Conservation (phyloP, 2,329 filamentous ascomycete species). For the Paecilomyces dactylethromorphus region DNA sequence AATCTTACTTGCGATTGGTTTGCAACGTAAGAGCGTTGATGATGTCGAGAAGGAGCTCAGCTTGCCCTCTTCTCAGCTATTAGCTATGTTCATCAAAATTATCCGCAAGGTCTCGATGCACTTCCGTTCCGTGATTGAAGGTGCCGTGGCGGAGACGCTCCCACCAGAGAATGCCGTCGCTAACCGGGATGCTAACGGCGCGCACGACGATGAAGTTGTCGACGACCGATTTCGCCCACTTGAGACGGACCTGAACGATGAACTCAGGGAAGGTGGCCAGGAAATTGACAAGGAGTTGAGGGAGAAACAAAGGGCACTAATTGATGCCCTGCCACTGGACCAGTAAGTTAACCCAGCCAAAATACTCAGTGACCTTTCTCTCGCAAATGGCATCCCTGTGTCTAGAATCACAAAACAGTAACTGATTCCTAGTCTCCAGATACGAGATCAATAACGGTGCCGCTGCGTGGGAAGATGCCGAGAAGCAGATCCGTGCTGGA, state of each 20-base stretch:
- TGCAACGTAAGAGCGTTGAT: constrained; percentile 85
- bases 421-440: constrained; percentile 34
- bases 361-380: background rate
- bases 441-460: constrained; percentile 43
- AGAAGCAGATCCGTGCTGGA: constrained; percentile 66
- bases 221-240: constrained; percentile 64
- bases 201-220: constrained; percentile 63
- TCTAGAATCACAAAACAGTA: constrained; percentile 8
- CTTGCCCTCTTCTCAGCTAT: constrained; percentile 67
- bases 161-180: constrained; percentile 45
- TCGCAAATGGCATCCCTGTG: background rate
- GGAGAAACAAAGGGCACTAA: constrained; percentile 78
- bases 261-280: constrained; percentile 76
- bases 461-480: constrained; percentile 53
- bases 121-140: constrained; percentile 68
- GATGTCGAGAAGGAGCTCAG: constrained; percentile 71
- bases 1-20: constrained; percentile 80
- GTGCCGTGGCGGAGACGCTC: constrained; percentile 62
- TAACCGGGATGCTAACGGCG: constrained; percentile 44
- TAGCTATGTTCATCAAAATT: constrained; percentile 97
- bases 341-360: constrained; percentile 51
- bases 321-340: constrained; percentile 83
- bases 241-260: constrained; percentile 66
- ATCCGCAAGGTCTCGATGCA: constrained; percentile 77
- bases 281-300: constrained; percentile 65